Base-by-base conservation (phyloP, 306 rosid genomes). In the Bauhinia variegata region DNA sequence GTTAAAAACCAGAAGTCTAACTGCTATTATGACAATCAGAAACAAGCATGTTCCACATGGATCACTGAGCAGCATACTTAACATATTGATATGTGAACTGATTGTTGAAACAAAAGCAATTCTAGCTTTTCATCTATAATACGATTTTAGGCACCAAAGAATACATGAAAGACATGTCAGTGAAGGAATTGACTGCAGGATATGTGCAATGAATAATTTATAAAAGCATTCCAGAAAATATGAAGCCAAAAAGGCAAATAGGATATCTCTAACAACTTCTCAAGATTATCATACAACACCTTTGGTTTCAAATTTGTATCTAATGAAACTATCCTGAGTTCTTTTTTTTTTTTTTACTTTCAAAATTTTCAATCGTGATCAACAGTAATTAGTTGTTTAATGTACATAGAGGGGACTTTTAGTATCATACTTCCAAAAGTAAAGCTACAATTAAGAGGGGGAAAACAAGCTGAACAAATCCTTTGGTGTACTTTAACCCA, bases 1-100 rank as follows among this genome's bases (percentile, higher is more conserved):
- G 65, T 67, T 46, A 69, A 60, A 57, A 78, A 51, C 60, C n/a
- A 18, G 42, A 82, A 76, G 53, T 44, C 59, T 41, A 57, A 32
- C 43, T 58, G 19, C 48, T 53, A 11, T 31, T 30, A 41, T 16
- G 5, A 70, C 38, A 47, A 41, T 33, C 10, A 53, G 28, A 23
- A 1, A 57, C 11, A 60, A 51, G 46, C 42, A 43, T 47, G 68
- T 23, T 39, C n/a, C 46, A 68, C 46, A 68, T 9, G 54, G 30
- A 11, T 32, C 34, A 69, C 16, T 16, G 28, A 62, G 54, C 41
- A 31, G 48, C 39, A 14, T 63, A 47, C 38, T 36, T 31, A 46
- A 63, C 32, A 16, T 46, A 31, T 17, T 7, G 1, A 50, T 38
- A 51, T 42, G 39, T 12, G 34, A 38, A 16, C 36, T 46, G 31